Conservation (phyloP, 208 protist species). For the Crithidia fasciculata region DNA sequence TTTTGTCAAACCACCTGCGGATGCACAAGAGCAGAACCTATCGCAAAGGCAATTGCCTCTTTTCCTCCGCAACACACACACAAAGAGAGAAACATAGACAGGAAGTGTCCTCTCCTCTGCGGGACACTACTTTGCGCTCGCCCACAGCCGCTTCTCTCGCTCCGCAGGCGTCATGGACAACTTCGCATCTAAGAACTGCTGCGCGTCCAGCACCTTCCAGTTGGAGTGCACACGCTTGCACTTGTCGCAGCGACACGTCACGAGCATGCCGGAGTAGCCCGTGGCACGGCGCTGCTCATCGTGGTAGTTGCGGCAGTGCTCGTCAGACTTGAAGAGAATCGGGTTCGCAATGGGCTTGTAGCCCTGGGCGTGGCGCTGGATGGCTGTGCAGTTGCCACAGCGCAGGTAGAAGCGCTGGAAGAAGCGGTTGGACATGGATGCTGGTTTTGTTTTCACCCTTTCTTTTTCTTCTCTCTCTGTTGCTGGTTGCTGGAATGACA, state of each 20-base stretch:
- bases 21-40: no score
- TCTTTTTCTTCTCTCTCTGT: neutral
- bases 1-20: no score
- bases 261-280: constrained; percentile 59
- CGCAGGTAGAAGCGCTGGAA: constrained; percentile 81
- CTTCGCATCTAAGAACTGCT: constrained; percentile 80
- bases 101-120: no score
- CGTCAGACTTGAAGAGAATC: constrained; percentile 87
- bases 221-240: constrained; percentile 77
- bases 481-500: neutral
- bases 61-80: no score
- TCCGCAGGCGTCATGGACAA: constrained; percentile 54
- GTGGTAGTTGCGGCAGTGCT: constrained; percentile 82
- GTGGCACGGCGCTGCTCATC: constrained; percentile 69
- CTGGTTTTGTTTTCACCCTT: constrained; percentile 8
- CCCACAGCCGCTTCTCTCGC: constrained; percentile 37
- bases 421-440: constrained; percentile 76
- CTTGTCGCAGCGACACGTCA: constrained; percentile 66
- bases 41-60: no score
- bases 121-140: constrained; percentile 2
- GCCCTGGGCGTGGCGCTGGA: constrained; percentile 73
- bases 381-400: constrained; percentile 68
- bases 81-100: no score
- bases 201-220: constrained; percentile 75
- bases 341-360: constrained; percentile 88